phyloP scores from a whole-genome alignment of 202 grass and related monocot genomes.

The Musa balbisiana region DNA sequence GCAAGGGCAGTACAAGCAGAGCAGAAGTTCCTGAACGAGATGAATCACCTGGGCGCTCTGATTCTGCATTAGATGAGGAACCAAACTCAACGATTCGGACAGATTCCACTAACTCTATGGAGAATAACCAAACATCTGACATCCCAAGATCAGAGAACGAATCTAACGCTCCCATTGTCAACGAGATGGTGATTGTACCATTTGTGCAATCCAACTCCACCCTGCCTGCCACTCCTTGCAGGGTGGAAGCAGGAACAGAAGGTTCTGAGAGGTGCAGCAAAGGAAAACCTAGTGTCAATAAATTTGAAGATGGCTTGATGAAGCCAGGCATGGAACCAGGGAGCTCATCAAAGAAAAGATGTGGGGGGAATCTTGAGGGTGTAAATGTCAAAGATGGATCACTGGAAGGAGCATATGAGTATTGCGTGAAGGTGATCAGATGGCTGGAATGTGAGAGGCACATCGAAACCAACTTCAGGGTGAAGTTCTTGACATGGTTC shows the following conservation, averaged over 20 bases:
- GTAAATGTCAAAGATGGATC: conserved; percentile 48
- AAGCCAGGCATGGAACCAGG: conserved; percentile 77
- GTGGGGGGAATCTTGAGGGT: conserved; percentile 41
- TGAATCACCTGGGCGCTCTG: conserved; percentile 53
- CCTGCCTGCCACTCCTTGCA: conserved; percentile 43
- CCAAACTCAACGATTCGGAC: conserved; percentile 50
- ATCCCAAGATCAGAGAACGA: conserved; percentile 48
- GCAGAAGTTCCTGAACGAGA: conserved; percentile 50
- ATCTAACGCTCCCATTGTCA: conserved; percentile 43
- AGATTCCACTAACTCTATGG: conserved; percentile 62
- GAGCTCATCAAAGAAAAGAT: conserved; percentile 83
- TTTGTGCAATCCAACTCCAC: too few relatives aligned
- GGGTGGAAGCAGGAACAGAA: conserved; percentile 43
- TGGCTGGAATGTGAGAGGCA: conserved; percentile 82
- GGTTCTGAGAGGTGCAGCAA: conserved; percentile 36
- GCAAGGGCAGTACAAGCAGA: conserved; percentile 26
- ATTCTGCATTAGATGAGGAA: conserved; percentile 84
- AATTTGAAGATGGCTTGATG: conserved; percentile 41
- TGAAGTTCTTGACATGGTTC: conserved; percentile 98
- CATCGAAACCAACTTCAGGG: conserved; percentile 80
- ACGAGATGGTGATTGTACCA: conserved; percentile 23
- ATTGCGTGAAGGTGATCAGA: conserved; percentile 83
- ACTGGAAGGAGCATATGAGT: conserved; percentile 64
- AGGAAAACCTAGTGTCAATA: conserved; percentile 29
- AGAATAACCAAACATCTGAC: conserved; percentile 30